phyloP scores from a whole-genome alignment of 1,284 basidiomycete genomes.

The Testicularia cyperi region DNA sequence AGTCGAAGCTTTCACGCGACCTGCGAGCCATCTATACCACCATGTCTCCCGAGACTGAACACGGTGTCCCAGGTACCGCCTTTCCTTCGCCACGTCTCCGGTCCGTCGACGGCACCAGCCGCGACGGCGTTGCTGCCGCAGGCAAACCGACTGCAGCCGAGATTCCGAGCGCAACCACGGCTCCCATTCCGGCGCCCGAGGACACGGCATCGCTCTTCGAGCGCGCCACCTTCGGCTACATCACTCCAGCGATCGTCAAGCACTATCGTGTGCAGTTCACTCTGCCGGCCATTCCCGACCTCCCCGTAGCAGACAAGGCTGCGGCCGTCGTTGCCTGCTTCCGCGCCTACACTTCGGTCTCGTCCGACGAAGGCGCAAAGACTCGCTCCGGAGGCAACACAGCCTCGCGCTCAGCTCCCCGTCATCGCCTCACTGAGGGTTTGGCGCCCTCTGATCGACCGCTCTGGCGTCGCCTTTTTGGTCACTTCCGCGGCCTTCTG shows the following conservation, averaged over 20 bases:
- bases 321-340: conserved; percentile 58
- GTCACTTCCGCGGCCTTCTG: conserved; percentile 59
- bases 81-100: conserved; percentile 47
- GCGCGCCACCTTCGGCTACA: conserved; percentile 51
- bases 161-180: neutral
- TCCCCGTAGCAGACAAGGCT: conserved; percentile 64
- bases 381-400: no score
- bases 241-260: conserved; percentile 60
- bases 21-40: conserved; percentile 52
- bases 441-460: conserved; percentile 48
- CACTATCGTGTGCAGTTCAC: conserved; percentile 62
- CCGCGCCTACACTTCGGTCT: conserved; percentile 40
- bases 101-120: conserved; percentile 4
- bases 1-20: conserved; percentile 33
- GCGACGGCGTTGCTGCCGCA: neutral
- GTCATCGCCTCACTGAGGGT: conserved; percentile 28
- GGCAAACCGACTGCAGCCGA: no score
- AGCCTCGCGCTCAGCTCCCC: conserved; percentile 1
- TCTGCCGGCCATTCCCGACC: conserved; percentile 63
- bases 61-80: conserved; percentile 46
- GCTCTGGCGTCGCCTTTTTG: conserved; percentile 60
- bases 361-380: conserved; percentile 11
- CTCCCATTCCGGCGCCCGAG: conserved; percentile 50
- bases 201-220: conserved; percentile 51
- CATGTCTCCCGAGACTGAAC: conserved; percentile 44